Evolutionary conservation across 2,329 filamentous ascomycete genomes (phyloP).

Genomic region (Monascus ruber): DNA sequence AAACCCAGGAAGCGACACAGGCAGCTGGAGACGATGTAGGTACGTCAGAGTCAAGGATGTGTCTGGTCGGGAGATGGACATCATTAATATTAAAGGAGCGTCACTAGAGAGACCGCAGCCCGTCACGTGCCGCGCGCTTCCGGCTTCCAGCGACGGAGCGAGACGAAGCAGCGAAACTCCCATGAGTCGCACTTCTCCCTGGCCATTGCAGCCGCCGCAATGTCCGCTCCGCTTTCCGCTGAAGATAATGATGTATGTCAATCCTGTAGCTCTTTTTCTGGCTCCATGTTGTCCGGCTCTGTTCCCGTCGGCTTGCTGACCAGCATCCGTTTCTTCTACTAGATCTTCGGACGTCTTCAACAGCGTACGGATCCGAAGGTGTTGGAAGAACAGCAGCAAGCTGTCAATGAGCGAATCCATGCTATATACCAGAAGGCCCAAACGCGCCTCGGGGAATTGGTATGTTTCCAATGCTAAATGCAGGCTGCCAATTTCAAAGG

Average conservation of each 20-base stretch:
- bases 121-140: slow-evolving; percentile 2
- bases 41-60: too few species aligned
- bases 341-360: slow-evolving; percentile 27
- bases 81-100: not conserved
- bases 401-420: slow-evolving; percentile 47
- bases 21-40: too few species aligned
- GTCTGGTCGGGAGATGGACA: too few species aligned
- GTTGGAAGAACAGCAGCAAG: slow-evolving; percentile 48
- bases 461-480: slow-evolving; percentile 25
- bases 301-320: not conserved
- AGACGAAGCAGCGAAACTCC: not conserved
- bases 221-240: slow-evolving; percentile 31
- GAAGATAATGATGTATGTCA: slow-evolving; percentile 31
- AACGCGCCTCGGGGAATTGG: slow-evolving; percentile 53
- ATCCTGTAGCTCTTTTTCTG: not conserved
- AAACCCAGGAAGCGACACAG: too few species aligned
- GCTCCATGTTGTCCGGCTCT: not conserved
- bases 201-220: slow-evolving; percentile 28
- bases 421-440: slow-evolving; percentile 53
- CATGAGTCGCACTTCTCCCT: slow-evolving; percentile 3
- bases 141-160: slow-evolving; percentile 8
- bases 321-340: slow-evolving; percentile 3
- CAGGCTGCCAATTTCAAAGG: not conserved
- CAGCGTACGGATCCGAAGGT: slow-evolving; percentile 48
- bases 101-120: not conserved